These are phyloP conservation scores for Hortaea sp. DNA, from an alignment of 2,329 filamentous ascomycete species.

Conservation along the genomic window DNA sequence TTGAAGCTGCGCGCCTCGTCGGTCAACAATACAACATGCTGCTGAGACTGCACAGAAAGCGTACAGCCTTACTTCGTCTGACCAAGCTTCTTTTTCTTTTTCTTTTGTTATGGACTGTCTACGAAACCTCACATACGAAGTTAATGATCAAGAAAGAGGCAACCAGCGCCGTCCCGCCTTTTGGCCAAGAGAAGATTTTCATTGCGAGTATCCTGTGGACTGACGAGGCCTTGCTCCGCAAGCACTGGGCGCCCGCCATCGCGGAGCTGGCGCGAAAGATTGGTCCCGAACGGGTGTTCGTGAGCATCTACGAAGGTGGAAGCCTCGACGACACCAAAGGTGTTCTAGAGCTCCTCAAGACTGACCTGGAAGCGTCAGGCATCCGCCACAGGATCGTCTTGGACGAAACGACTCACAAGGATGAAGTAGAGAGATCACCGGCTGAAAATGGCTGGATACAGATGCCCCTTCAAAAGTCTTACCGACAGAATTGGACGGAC, in stretches of 20 bases:
- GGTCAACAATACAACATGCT: background rate
- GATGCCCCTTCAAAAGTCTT: conserved; percentile 32
- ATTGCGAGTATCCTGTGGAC: conserved; percentile 64
- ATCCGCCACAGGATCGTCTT: conserved; percentile 48
- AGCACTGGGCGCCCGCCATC: conserved; percentile 54
- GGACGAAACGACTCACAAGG: conserved; percentile 49
- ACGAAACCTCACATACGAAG: conserved; percentile 14
- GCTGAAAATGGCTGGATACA: conserved; percentile 53
- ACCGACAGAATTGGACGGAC: conserved; percentile 7
- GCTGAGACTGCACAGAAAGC: background rate
- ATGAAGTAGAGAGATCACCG: conserved; percentile 40
- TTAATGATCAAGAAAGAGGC: conserved; percentile 9
- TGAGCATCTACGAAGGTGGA: conserved; percentile 59
- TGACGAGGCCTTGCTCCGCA: conserved; percentile 48
- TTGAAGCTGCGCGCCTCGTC: no score
- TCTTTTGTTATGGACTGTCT: conserved; percentile 11
- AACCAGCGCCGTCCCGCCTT: conserved; percentile 5
- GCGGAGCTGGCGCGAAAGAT: conserved; percentile 46
- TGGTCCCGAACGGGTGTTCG: conserved; percentile 55
- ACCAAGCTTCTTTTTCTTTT: conserved; percentile 4
- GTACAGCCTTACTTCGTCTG: background rate
- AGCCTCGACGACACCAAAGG: conserved; percentile 60
- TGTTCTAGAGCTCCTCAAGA: conserved; percentile 48
- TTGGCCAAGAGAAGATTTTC: conserved; percentile 40
- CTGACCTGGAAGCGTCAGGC: conserved; percentile 40